Evolutionary conservation across 2,329 filamentous ascomycete genomes (phyloP), one percentile per base, ranked within the genome.

Genomic region (Hypocreales sp.): DNA sequence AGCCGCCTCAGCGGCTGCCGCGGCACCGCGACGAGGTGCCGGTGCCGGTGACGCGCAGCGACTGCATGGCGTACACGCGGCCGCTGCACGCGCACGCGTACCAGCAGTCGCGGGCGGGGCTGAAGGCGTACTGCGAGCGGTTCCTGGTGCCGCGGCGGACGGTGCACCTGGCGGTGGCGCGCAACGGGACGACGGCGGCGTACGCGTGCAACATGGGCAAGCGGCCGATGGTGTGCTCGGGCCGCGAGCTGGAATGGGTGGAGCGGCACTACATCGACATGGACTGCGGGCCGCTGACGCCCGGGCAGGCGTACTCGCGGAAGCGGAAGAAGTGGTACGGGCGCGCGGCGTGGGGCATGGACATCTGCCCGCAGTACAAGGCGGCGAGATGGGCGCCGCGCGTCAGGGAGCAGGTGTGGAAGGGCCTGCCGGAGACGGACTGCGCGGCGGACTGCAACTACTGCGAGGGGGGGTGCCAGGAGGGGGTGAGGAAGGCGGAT

Each of bases 121-220:
- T 33, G 12, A 4, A 7, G 13, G 11, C 4, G 5, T 33, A 28
- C 28, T 33, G 31, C 28, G 12, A 14, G 19, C 4, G 8, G 11
- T 31, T 20, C 25, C 19, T 31, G 12, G 21, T 33, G 8, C 11
- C 11, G 5, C 2, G 7, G 1, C 4, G 10, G 13, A 16, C 26
- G 5, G n/a, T 15, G 10, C 22, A 28, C 26, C 12, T 33, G 19
- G 8, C 9, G 7, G 24, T 33, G 6, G 18, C 28, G 22, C 11
- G 19, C 13, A 26, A 20, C 23, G 31, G 31, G 22, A 8, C 8
- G 9, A 15, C 12, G 5, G 29, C 18, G 21, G 10, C 20, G 12
- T 33, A 15, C 17, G 29, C 17, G 13, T 33, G 31, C 29, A 33
- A 33, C 29, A 13, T 9, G n/a, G 4, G 8, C 13, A 6, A 11